phyloP scores from a whole-genome alignment of 169 alveolate species.

The Plasmodium malariae region DNA sequence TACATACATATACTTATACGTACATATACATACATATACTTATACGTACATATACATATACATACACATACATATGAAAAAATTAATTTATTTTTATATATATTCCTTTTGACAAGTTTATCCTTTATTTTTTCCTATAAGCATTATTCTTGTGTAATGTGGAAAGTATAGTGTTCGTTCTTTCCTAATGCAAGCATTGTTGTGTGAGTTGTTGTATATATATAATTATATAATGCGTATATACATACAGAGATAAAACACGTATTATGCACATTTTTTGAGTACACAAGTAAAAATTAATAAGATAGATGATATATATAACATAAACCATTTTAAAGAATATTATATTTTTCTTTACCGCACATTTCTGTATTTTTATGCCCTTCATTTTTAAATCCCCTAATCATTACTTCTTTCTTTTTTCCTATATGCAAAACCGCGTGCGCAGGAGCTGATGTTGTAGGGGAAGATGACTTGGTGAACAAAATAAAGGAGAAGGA shows the following conservation, averaged over 20 bases:
- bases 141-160: too few species aligned
- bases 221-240: too few species aligned
- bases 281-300: neutral
- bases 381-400: neutral
- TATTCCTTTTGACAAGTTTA: too few species aligned
- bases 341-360: neutral
- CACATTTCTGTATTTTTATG: neutral
- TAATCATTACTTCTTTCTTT: neutral
- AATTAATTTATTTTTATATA: too few species aligned
- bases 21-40: neutral
- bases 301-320: neutral
- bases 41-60: neutral
- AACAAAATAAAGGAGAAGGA: slow-evolving; percentile 70
- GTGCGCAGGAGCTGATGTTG: slow-evolving; percentile 64
- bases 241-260: too few species aligned
- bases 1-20: neutral
- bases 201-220: too few species aligned
- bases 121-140: too few species aligned
- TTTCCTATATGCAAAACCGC: neutral
- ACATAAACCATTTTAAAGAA: neutral
- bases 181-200: too few species aligned
- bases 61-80: too few species aligned
- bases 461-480: slow-evolving; percentile 75
- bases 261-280: too few species aligned
- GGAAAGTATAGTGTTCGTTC: too few species aligned